These are phyloP conservation scores for Cladosporium sp. DNA, from an alignment of 2,329 filamentous ascomycete species.

Conservation along the genomic window DNA sequence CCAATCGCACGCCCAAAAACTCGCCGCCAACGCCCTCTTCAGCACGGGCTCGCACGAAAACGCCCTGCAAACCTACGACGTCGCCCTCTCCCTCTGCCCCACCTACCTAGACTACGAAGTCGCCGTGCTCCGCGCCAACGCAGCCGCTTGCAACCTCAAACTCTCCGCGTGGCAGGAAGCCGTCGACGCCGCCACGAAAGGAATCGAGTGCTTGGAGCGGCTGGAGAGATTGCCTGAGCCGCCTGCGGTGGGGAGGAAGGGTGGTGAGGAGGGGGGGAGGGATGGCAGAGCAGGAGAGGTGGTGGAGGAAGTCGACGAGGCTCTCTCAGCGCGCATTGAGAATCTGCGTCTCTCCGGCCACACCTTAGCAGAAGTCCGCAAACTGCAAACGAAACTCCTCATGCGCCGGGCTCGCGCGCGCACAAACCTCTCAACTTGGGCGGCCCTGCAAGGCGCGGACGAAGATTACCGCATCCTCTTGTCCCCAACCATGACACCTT, in stretches of 20 bases:
- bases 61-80: conserved; percentile 77
- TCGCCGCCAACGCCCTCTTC: conserved; percentile 76
- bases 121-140: conserved; percentile 81
- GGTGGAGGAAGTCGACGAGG: conserved; percentile 49
- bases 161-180: conserved; percentile 81
- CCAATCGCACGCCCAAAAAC: conserved; percentile 69
- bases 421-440: conserved; percentile 68
- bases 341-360: conserved; percentile 39
- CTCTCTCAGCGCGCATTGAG: conserved; percentile 38
- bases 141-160: conserved; percentile 83
- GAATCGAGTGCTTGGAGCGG: conserved; percentile 67
- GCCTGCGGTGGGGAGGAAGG: conserved; percentile 18
- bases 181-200: conserved; percentile 65
- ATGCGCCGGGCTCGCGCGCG: conserved; percentile 72
- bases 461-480: conserved; percentile 70
- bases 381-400: conserved; percentile 77
- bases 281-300: conserved; percentile 31
- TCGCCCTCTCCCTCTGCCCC: conserved; percentile 72
- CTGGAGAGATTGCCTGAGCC: conserved; percentile 43
- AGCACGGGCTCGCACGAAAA: conserved; percentile 64
- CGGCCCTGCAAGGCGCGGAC: conserved; percentile 70
- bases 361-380: conserved; percentile 58
- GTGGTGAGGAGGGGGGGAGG: conserved; percentile 21
- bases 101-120: conserved; percentile 83
- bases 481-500: conserved; percentile 45